These are phyloP conservation scores for Aspergillus leporis DNA, from an alignment of 495 filamentous ascomycete genomes.

Conservation along the genomic window DNA sequence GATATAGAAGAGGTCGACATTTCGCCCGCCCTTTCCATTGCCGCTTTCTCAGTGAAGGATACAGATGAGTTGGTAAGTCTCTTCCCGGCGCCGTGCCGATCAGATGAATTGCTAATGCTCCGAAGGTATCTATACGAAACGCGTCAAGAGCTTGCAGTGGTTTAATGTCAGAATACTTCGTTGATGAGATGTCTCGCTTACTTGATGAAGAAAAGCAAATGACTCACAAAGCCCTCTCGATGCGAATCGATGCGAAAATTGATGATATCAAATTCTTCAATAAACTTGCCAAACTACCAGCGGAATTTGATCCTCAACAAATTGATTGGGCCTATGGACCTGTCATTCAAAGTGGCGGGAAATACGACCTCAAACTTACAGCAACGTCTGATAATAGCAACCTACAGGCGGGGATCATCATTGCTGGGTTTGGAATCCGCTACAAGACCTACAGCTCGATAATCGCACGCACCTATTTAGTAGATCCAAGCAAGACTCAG, in stretches of 20 bases:
- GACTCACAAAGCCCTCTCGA: constrained; percentile 78
- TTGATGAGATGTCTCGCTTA: constrained; percentile 95
- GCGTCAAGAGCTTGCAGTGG: constrained; percentile 90
- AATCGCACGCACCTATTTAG: constrained; percentile 89
- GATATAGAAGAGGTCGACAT: constrained; percentile 92
- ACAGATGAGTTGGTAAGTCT: constrained; percentile 77
- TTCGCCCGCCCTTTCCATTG: constrained; percentile 71
- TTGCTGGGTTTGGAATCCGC: constrained; percentile 84
- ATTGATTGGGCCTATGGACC: constrained; percentile 93
- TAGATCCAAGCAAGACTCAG: constrained; percentile 93
- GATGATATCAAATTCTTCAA: constrained; percentile 93
- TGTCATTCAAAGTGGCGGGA: constrained; percentile 92
- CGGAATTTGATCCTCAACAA: constrained; percentile 85
- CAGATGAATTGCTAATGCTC: constrained; percentile 10
- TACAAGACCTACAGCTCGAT: constrained; percentile 93
- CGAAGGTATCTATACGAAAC: constrained; percentile 80
- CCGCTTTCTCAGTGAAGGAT: constrained; percentile 92
- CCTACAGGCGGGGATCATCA: constrained; percentile 90
- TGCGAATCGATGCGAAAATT: constrained; percentile 85
- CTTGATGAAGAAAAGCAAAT: constrained; percentile 96
- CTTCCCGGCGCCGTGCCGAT: not conserved
- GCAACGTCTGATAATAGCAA: constrained; percentile 75
- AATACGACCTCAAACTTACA: constrained; percentile 83
- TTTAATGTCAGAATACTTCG: constrained; percentile 88
- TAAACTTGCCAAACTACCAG: constrained; percentile 74